Percentiles rank a stretch among this genome's conserved stretches.
These are phyloP conservation scores for Kwoniella europaea DNA, from an alignment of 768 basidiomycete genomes.

Conservation along the genomic window DNA sequence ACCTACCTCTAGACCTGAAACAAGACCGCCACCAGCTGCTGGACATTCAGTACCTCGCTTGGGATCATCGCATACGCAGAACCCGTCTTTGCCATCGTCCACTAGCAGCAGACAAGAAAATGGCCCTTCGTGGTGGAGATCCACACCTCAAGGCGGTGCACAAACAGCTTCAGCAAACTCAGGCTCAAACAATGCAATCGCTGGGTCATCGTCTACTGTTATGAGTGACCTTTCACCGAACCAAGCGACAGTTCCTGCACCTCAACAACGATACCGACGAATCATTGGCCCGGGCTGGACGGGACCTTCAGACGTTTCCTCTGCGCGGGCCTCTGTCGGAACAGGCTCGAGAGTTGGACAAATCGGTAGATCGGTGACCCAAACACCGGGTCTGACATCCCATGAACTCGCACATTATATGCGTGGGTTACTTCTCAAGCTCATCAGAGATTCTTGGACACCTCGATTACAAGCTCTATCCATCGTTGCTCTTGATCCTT, in stretches of 20 bases:
- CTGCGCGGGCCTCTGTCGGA: not conserved
- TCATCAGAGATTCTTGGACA: constrained; percentile 31
- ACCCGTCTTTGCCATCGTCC: too few species aligned
- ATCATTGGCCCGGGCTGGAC: not conserved
- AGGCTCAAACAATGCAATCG: too few species aligned
- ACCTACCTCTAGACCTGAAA: not conserved
- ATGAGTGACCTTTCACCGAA: not conserved
- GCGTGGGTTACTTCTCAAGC: constrained; percentile 18
- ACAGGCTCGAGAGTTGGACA: not conserved
- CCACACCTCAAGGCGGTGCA: not conserved
- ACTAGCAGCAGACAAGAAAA: not conserved
- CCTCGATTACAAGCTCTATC: constrained; percentile 44
- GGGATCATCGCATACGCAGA: too few species aligned
- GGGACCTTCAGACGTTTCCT: not conserved
- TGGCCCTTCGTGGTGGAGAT: not conserved
- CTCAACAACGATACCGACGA: not conserved
- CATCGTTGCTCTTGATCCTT: constrained; percentile 41
- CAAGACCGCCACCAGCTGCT: too few species aligned
- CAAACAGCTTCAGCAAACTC: too few species aligned
- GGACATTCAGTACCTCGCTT: too few species aligned
- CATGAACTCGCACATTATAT: constrained; percentile 32
- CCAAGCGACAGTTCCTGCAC: not conserved
- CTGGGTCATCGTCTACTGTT: not conserved
- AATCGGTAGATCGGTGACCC: not conserved
- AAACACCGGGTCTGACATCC: not conserved